Base-by-base conservation (phyloP, 495 filamentous ascomycete genomes). In the Xylaria castorea region DNA sequence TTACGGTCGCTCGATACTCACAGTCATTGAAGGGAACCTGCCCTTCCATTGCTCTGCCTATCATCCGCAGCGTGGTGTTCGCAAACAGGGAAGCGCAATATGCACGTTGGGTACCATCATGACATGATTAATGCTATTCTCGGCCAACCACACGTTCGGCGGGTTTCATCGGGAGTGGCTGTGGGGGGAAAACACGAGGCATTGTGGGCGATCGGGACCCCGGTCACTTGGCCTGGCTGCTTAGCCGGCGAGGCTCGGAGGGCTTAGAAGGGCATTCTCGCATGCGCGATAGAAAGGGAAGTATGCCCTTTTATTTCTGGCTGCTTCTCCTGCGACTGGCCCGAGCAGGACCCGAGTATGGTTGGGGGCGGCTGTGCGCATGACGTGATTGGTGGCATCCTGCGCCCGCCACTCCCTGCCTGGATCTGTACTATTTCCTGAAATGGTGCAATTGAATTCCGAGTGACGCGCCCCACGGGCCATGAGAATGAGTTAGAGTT, bases 151-250 rank as follows among this genome's bases (percentile, higher is more conserved):
- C 5, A 16, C 50, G 27, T 22, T 32, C 27, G 22, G 48, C 48
- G 65, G 50, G 50, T 40, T 7, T 30, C 48, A 51, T 51, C 42
- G 63, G 38, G 50, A 34, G 66, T 68, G 66, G 66, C 66, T 68
- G 66, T 68, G 66, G 66, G 34, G 18, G 27, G 18, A 9, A 30
- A 53, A 53, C 38, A 53, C 64, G 44, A 57, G 48, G 66, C 66
- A 34, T 46, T 74, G 11, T 72, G 74, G 27, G 77, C 77, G 51
- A 68, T 80, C 18, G 60, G 73, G 51, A 30, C 44, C 14, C 18
- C 80, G 79, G 76, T 25, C 78, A 16, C n/a, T 40, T 16, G 27
- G 0, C 32, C 32, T 16, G 2, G 65, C 20, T 27, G 8, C 65
- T 44, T 36, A 11, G 30, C 48, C 36, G 20, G 34, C 50, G 66